Percentiles rank a stretch among this genome's conserved stretches.
Conservation (phyloP, 2,329 filamentous ascomycete genomes). For the Colletotrichum graminicola region DNA sequence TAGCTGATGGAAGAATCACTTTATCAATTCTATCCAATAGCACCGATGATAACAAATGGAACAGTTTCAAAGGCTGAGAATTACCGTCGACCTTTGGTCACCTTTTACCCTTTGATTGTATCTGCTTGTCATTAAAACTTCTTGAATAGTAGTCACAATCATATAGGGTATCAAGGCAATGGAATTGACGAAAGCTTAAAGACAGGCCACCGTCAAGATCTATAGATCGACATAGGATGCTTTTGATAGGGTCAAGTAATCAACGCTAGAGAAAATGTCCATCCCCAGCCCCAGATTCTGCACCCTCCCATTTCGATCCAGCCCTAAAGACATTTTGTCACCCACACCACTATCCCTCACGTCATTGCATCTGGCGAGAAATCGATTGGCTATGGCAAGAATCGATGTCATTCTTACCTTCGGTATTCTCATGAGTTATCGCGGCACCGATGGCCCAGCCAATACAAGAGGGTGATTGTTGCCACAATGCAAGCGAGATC, state of each 20-base stretch:
- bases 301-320: slow-evolving; percentile 39
- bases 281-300: slow-evolving; percentile 30
- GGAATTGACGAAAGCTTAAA: not conserved
- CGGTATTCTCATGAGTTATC: slow-evolving; percentile 11
- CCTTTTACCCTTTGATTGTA: not conserved
- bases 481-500: slow-evolving; percentile 21
- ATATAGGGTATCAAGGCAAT: too few relatives aligned
- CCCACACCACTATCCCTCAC: not conserved
- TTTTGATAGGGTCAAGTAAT: not conserved
- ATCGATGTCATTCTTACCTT: not conserved
- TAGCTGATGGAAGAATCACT: not conserved
- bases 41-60: not conserved
- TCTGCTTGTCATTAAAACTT: not conserved
- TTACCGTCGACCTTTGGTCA: not conserved
- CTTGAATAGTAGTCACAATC: fast-evolving
- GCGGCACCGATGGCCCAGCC: not conserved
- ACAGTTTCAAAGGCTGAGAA: not conserved
- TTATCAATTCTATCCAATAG: not conserved
- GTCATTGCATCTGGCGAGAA: not conserved
- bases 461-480: not conserved
- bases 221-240: slow-evolving; percentile 7
- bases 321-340: slow-evolving; percentile 5
- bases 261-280: not conserved
- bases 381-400: slow-evolving; percentile 4
- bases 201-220: not conserved